A percentile compares a stretch with the other conserved stretches of the same genome.
Conservation (phyloP, 2,329 filamentous ascomycete species). For the Teratosphaeria destructans region DNA sequence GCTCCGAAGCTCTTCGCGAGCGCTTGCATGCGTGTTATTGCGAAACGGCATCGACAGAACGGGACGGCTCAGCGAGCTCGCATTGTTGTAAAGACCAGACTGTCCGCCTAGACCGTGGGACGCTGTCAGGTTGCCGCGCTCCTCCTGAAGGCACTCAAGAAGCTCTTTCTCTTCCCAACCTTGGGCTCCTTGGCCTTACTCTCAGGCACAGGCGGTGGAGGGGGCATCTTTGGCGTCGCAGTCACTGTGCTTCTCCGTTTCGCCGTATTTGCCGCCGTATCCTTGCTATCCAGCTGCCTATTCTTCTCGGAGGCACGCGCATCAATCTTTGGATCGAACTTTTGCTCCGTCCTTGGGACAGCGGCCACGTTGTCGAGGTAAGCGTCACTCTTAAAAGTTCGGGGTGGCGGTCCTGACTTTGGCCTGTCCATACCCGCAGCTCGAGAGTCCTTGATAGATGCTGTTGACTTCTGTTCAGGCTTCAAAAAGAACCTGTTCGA, state of each 20-base stretch:
- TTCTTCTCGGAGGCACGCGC: constrained; percentile 3
- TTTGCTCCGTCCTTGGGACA: not conserved
- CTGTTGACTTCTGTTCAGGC: not conserved
- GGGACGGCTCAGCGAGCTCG: not conserved
- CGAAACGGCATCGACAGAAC: not conserved
- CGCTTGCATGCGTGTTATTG: not conserved
- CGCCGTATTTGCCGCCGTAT: constrained; percentile 17
- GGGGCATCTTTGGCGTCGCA: constrained; percentile 17
- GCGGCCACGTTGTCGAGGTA: constrained; percentile 4
- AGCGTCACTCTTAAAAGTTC: not conserved
- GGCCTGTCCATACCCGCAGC: not conserved
- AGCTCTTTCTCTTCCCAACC: constrained; percentile 38
- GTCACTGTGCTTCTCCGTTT: constrained; percentile 20
- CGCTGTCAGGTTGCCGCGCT: not conserved
- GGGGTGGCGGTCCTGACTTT: not conserved
- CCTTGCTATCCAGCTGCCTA: constrained; percentile 1
- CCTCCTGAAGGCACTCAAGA: constrained; percentile 34
- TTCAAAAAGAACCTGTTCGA: not conserved
- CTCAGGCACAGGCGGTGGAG: constrained; percentile 15
- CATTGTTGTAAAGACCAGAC: not conserved
- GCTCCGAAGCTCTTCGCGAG: not conserved
- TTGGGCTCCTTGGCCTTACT: constrained; percentile 19
- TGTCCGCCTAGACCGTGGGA: not conserved
- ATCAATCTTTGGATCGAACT: constrained; percentile 7
- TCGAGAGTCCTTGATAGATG: not conserved